Percentiles rank a stretch among this genome's conserved stretches.
These are phyloP conservation scores for Quercus phellos DNA, from an alignment of 331 rosid genomes.

Conservation along the genomic window DNA sequence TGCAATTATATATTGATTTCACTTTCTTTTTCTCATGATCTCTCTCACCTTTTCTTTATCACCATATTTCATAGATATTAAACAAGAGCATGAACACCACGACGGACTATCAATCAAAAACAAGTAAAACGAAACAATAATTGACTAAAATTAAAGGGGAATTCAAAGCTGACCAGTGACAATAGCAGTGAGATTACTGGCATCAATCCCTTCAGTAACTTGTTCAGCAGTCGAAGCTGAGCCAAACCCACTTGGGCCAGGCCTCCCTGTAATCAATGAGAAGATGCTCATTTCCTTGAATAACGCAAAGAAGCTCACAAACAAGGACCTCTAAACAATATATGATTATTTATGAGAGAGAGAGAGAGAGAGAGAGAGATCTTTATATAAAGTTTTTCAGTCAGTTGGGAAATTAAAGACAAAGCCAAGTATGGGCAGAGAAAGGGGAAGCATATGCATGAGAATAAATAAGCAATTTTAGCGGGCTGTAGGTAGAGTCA, in stretches of 20 bases:
- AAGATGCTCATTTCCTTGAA: slow-evolving; percentile 35
- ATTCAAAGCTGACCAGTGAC: slow-evolving; percentile 53
- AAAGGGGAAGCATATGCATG: slow-evolving; percentile 24
- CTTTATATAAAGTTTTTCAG: not conserved
- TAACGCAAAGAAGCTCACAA: not conserved
- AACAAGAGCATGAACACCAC: not conserved
- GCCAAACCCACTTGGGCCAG: slow-evolving; percentile 82
- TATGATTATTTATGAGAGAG: not conserved
- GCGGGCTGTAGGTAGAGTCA: slow-evolving; percentile 15
- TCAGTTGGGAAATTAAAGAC: not conserved
- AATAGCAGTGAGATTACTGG: slow-evolving; percentile 60
- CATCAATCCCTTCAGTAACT: slow-evolving; percentile 73
- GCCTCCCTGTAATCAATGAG: slow-evolving; percentile 58
- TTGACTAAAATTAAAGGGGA: not conserved
- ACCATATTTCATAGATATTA: no score
- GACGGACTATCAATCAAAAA: not conserved
- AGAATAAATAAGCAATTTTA: not conserved
- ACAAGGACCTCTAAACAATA: not conserved
- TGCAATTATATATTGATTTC: no score
- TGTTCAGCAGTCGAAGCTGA: slow-evolving; percentile 85
- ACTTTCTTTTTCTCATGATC: no score
- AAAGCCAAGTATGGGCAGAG: slow-evolving; percentile 4
- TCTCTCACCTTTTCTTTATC: no score
- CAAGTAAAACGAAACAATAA: not conserved
- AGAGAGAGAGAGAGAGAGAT: not conserved